These are phyloP conservation scores for Calycina herbarum DNA, from an alignment of 2,329 filamentous ascomycete species.

Conservation along the genomic window DNA sequence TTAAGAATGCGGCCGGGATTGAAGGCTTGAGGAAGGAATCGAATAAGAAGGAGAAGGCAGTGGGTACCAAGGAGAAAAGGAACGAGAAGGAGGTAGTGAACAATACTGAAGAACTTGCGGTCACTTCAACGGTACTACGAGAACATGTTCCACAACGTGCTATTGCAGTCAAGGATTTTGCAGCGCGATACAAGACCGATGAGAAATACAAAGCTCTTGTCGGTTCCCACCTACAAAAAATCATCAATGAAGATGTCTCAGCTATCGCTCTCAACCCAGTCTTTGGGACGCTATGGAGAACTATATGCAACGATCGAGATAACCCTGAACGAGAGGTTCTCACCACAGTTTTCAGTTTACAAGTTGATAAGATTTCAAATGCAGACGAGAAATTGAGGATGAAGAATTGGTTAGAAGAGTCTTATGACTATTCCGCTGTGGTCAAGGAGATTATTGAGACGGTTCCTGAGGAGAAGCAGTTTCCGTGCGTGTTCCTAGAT, in stretches of 20 bases:
- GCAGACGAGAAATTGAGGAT: slow-evolving; percentile 20
- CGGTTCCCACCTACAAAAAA: slow-evolving; percentile 19
- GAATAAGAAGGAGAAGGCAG: too few relatives aligned
- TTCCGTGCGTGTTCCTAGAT: slow-evolving; percentile 28
- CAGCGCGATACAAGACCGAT: slow-evolving; percentile 22
- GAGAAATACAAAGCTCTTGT: slow-evolving; percentile 19
- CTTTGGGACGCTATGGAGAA: slow-evolving; percentile 26
- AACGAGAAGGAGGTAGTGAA: neutral
- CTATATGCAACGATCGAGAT: slow-evolving; percentile 23
- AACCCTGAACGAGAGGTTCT: slow-evolving; percentile 21
- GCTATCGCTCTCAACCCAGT: slow-evolving; percentile 26
- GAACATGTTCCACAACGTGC: slow-evolving; percentile 19
- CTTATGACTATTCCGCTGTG: slow-evolving; percentile 26
- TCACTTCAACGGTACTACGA: slow-evolving; percentile 8
- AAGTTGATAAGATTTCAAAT: slow-evolving; percentile 21
- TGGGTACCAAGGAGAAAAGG: too few relatives aligned
- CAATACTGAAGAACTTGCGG: neutral
- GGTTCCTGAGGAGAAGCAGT: slow-evolving; percentile 17
- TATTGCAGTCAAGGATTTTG: slow-evolving; percentile 23
- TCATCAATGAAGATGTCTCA: slow-evolving; percentile 22
- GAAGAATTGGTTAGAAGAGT: slow-evolving; percentile 28
- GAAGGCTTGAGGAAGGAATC: slow-evolving; percentile 9
- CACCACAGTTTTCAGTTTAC: slow-evolving; percentile 19
- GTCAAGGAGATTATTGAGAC: slow-evolving; percentile 21
- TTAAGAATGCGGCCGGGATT: slow-evolving; percentile 6